These are phyloP conservation scores for Inga leiocalycina DNA, from an alignment of 306 rosid genomes.

Conservation along the genomic window DNA sequence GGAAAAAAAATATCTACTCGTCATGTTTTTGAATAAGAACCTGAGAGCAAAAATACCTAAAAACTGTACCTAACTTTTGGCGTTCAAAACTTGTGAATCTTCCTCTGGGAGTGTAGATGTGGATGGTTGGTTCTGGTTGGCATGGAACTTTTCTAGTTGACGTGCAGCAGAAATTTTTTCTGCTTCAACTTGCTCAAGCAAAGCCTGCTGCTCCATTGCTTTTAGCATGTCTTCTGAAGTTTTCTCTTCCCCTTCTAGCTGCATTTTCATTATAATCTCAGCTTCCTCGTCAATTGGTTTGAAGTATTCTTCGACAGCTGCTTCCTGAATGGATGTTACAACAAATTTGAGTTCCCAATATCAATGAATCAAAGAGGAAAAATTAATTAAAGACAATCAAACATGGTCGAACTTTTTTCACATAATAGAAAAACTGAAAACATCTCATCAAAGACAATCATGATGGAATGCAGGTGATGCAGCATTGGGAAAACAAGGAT, in stretches of 20 bases:
- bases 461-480: neutral
- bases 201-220: conserved; percentile 64
- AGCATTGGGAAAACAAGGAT: neutral
- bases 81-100: conserved; percentile 40
- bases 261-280: conserved; percentile 65
- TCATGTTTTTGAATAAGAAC: neutral
- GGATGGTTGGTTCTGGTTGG: conserved; percentile 40
- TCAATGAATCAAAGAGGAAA: conserved; percentile 13
- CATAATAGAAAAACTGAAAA: conserved; percentile 1
- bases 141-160: conserved; percentile 34
- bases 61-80: neutral
- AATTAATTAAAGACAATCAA: conserved; percentile 9
- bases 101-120: conserved; percentile 34
- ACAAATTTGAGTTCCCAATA: conserved; percentile 19
- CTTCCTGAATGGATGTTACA: conserved; percentile 59
- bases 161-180: conserved; percentile 35
- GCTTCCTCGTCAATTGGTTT: conserved; percentile 87
- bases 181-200: conserved; percentile 55
- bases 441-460: conserved; percentile 19
- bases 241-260: conserved; percentile 65
- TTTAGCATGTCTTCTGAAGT: conserved; percentile 60
- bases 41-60: neutral
- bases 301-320: conserved; percentile 84
- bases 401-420: conserved; percentile 17
- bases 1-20: neutral